phyloP scores from a whole-genome alignment of 2,329 filamentous ascomycete species.

The Lachnellula occidentalis region DNA sequence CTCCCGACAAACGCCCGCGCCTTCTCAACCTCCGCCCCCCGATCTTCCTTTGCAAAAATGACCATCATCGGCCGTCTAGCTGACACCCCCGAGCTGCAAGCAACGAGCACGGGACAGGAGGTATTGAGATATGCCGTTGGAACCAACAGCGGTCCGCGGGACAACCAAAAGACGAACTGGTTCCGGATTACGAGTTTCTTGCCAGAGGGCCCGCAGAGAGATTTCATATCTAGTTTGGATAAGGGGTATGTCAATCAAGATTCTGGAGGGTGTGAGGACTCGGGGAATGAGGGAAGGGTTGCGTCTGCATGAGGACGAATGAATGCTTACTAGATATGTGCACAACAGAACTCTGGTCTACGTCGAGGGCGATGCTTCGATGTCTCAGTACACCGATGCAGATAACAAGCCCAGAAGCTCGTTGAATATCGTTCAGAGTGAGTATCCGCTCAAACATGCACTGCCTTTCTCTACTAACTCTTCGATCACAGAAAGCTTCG shows the following conservation, averaged over 20 bases:
- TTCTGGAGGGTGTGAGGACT: not conserved
- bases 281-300: not conserved
- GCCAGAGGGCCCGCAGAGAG: slow-evolving; percentile 60
- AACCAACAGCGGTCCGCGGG: slow-evolving; percentile 57
- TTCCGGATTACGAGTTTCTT: slow-evolving; percentile 73
- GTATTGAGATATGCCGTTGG: slow-evolving; percentile 74
- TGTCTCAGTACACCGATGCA: slow-evolving; percentile 60
- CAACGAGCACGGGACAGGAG: slow-evolving; percentile 66
- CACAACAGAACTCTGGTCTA: slow-evolving; percentile 69
- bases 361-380: slow-evolving; percentile 74
- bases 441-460: slow-evolving; percentile 33
- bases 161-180: slow-evolving; percentile 77
- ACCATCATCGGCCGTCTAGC: slow-evolving; percentile 82
- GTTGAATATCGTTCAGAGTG: slow-evolving; percentile 77
- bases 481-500: slow-evolving; percentile 38
- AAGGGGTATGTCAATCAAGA: slow-evolving; percentile 67
- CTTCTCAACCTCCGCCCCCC: slow-evolving; percentile 64
- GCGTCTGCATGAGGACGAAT: not conserved
- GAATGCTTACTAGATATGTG: slow-evolving; percentile 4
- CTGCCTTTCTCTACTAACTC: not conserved
- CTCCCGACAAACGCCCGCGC: slow-evolving; percentile 48
- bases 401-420: slow-evolving; percentile 62
- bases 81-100: slow-evolving; percentile 67
- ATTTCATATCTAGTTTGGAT: slow-evolving; percentile 65
- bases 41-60: slow-evolving; percentile 68